Evolutionary conservation across 2,329 filamentous ascomycete species (phyloP).

Genomic region (Claviceps capensis): DNA sequence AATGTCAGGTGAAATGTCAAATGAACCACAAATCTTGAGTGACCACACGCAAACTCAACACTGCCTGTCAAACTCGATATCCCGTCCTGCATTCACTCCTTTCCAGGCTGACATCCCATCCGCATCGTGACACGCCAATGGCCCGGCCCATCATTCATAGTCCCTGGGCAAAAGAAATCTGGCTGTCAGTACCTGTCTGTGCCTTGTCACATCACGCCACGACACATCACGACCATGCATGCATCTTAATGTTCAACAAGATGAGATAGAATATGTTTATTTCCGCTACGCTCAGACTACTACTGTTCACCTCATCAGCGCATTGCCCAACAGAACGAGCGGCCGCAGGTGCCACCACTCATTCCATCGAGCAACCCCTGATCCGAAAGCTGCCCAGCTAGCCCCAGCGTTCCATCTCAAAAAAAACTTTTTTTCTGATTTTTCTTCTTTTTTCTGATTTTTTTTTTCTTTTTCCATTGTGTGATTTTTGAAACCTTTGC

Average conservation of each 20-base stretch:
- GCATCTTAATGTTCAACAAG: background rate
- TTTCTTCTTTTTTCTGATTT: background rate
- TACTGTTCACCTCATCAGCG: constrained; percentile 3
- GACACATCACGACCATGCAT: background rate
- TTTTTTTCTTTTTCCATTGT: no score
- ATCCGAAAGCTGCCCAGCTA: constrained; percentile 8
- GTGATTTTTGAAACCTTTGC: no score
- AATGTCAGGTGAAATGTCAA: no score
- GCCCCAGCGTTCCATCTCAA: constrained; percentile 11
- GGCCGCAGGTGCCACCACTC: background rate
- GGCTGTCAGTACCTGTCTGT: background rate
- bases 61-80: no score
- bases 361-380: background rate
- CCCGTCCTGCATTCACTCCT: no score
- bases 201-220: background rate
- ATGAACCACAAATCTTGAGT: no score
- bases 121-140: no score
- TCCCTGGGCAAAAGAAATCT: no score
- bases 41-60: no score
- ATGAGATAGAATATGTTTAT: constrained; percentile 3
- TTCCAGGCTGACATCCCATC: no score
- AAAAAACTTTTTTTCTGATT: constrained; percentile 6
- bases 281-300: constrained; percentile 1
- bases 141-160: no score
- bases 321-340: background rate